Evolutionary conservation across 1,139 yeast species (phyloP).

Genomic region (Eremothecium sinecaudum): DNA sequence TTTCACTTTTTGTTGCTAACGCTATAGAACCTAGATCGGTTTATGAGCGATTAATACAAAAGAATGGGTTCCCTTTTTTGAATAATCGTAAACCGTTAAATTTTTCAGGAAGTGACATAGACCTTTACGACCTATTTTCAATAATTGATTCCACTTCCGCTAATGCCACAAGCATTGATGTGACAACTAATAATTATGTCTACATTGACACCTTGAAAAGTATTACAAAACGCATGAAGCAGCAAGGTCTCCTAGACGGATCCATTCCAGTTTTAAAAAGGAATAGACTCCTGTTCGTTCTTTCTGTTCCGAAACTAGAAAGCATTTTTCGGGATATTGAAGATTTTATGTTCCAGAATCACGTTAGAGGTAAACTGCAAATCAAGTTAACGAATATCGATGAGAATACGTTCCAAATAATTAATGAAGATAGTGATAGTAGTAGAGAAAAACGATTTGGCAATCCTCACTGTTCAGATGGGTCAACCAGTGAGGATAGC

Average conservation of each 20-base stretch:
- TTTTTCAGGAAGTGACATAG: conserved; percentile 30
- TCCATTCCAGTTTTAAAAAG: conserved; percentile 42
- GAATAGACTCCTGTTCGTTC: conserved; percentile 38
- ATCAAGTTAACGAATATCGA: conserved; percentile 28
- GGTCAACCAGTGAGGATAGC: neutral
- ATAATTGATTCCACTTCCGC: neutral
- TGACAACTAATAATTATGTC: conserved; percentile 35
- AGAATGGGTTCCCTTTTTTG: conserved; percentile 50
- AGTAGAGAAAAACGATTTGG: too few relatives aligned
- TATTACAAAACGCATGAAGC: conserved; percentile 35
- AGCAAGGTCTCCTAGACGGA: conserved; percentile 43
- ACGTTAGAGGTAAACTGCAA: conserved; percentile 30
- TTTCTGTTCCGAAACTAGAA: conserved; percentile 48
- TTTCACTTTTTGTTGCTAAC: conserved; percentile 51
- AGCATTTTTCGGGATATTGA: conserved; percentile 41
- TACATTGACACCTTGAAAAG: conserved; percentile 32
- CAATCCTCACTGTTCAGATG: too few relatives aligned
- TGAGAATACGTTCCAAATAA: conserved; percentile 13
- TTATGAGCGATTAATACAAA: conserved; percentile 42
- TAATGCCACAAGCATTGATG: conserved; percentile 29
- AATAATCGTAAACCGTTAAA: conserved; percentile 33
- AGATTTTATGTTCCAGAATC: conserved; percentile 29
- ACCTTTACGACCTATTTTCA: conserved; percentile 37
- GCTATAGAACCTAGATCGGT: conserved; percentile 45
- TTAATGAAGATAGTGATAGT: neutral